Base-by-base conservation (phyloP, 1,139 yeast genomes). In the Lodderomyces beijingensis region DNA sequence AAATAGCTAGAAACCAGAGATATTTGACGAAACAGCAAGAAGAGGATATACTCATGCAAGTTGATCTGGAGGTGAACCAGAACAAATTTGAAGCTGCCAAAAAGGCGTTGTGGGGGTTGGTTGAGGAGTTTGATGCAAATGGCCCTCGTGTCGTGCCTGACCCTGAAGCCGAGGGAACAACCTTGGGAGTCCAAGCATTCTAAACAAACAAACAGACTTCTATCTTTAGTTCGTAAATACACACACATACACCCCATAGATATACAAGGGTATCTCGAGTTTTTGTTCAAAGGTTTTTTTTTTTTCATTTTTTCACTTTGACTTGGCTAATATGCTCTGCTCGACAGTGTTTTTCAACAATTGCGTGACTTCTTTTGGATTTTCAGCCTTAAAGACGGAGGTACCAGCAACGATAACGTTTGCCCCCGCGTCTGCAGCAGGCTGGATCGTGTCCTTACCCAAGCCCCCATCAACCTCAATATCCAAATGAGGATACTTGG, bases 371-470 rank as follows among this genome's bases (percentile, higher is more conserved):
- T 76, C 82, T 18, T 62, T 65, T 13, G 96, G 96, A 45, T 82
- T 81, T 5, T 70, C 65, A 10, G 96, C 94, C 43, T 80, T 79
- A 64, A 88, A 91, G 12, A 89, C 93, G 33, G 95, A 75, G 12
- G 98, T 91, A 27, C 99, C 99, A 2, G 98, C 97, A 34, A 91
- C 99, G 53, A 93, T 89, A 30, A 91, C 96, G 57, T 91, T 91
- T 34, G 98, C 98, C 36, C 97, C 97, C 8, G 96, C 96, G 37
- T 72, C 70, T 15, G 97, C 95, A 36, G 96, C 96, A 23, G 71
- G 72, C 34, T 77, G 83, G 35, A 87, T 78, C 5, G 94, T 91
- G 31, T 77, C 88, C 45, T 79, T 79, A 38, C 94, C 95, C 43
- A 91, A 68, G 0, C 99, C 99, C 41, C 99, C 99, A 55, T 91